These are phyloP conservation scores for Trifolium pratense DNA, from an alignment of 306 rosid species.

Conservation along the genomic window DNA sequence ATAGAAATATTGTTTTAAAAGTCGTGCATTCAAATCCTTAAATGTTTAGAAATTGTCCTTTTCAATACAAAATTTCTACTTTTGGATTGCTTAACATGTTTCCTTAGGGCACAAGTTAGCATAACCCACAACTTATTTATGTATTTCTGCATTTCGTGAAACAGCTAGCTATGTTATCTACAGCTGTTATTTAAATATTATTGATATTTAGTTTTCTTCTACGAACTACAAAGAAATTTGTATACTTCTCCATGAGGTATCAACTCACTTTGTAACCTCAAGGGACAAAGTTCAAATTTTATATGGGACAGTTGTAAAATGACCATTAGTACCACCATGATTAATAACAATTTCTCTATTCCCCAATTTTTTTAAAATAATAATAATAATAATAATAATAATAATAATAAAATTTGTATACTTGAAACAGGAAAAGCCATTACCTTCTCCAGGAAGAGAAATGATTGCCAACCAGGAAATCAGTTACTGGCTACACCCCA, in stretches of 20 bases:
- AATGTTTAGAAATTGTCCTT: too few relatives aligned
- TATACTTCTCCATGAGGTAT: too few relatives aligned
- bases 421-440: slow-evolving; percentile 59
- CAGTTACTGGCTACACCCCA: slow-evolving; percentile 51
- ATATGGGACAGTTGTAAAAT: too few relatives aligned
- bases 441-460: slow-evolving; percentile 45
- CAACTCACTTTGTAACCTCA: too few relatives aligned
- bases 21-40: too few relatives aligned
- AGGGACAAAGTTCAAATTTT: too few relatives aligned
- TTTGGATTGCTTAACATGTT: not conserved
- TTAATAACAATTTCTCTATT: too few relatives aligned
- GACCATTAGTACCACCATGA: too few relatives aligned
- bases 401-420: slow-evolving; percentile 6
- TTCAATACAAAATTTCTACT: not conserved
- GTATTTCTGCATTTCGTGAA: slow-evolving; percentile 23
- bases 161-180: slow-evolving; percentile 4
- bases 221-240: slow-evolving; percentile 13
- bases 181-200: slow-evolving; percentile 18
- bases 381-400: not conserved
- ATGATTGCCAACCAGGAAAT: slow-evolving; percentile 53
- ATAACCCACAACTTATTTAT: not conserved
- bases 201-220: slow-evolving; percentile 12
- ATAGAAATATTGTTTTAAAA: too few relatives aligned
- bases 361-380: too few relatives aligned
- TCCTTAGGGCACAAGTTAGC: not conserved